Percentiles rank a stretch among this genome's conserved stretches.
These are phyloP conservation scores for Nicotiana obtusifolia DNA, from an alignment of 257 asterid species.

Conservation along the genomic window DNA sequence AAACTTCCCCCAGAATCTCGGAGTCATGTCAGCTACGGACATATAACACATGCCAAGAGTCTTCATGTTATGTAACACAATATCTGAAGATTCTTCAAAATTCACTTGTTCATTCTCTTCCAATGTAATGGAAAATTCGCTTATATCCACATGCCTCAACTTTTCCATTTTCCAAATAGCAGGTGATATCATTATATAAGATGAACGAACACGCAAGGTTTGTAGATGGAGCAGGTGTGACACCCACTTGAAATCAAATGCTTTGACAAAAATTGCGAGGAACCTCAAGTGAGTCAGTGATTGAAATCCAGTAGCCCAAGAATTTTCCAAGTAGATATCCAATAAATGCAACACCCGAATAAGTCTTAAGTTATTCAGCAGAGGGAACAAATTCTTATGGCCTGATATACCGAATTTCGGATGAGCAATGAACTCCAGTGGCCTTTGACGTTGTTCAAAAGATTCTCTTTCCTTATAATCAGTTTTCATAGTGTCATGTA, in stretches of 20 bases:
- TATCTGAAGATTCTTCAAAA: neutral
- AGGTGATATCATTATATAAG: too few relatives aligned
- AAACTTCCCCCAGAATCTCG: neutral
- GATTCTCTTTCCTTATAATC: too few relatives aligned
- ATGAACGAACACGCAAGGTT: too few relatives aligned
- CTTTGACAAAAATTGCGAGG: neutral
- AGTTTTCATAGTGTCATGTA: too few relatives aligned
- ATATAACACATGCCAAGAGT: neutral
- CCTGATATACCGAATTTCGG: neutral
- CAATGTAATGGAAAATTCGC: neutral
- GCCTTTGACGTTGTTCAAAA: too few relatives aligned
- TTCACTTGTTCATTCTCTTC: neutral
- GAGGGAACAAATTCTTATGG: neutral
- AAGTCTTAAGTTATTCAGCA: neutral
- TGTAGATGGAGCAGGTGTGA: neutral
- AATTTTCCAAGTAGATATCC: neutral
- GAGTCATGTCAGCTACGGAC: neutral
- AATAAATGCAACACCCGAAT: neutral
- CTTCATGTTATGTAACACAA: neutral
- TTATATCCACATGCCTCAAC: neutral
- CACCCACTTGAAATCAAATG: neutral
- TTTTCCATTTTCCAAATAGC: neutral
- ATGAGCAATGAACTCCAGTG: neutral
- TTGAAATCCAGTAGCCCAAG: neutral
- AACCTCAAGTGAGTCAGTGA: neutral